Conservation (phyloP, 225 moss, liverwort and hornwort species). For the Marchantia paleacea region DNA sequence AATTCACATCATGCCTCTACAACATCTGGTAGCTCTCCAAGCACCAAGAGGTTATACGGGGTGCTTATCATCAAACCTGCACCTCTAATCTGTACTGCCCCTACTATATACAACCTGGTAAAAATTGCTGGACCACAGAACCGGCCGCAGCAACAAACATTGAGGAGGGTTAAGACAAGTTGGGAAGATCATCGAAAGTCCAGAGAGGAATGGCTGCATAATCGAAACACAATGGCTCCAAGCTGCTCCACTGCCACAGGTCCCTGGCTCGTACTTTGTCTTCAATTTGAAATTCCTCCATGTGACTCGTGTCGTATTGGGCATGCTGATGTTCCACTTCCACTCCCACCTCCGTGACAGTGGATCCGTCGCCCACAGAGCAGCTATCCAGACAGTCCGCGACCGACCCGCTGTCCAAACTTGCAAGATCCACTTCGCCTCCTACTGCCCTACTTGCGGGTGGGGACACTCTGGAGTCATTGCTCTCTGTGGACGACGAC, state of each 20-base stretch:
- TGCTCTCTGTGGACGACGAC: conserved; percentile 27
- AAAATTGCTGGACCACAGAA: not conserved
- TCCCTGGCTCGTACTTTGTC: conserved; percentile 10
- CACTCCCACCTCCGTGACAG: not conserved
- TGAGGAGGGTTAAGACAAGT: not conserved
- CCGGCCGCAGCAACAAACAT: not conserved
- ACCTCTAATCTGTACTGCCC: not conserved
- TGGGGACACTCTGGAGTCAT: not conserved
- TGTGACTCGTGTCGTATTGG: not conserved
- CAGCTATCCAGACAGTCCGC: not conserved
- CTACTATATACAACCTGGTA: not conserved
- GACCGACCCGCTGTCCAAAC: not conserved
- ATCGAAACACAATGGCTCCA: conserved; percentile 26
- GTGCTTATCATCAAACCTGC: conserved; percentile 17
- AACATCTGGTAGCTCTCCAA: conserved; percentile 10
- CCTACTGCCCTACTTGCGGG: conserved; percentile 2
- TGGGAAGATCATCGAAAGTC: conserved; percentile 35
- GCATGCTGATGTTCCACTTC: not conserved
- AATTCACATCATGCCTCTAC: conserved; percentile 6
- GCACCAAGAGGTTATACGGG: conserved; percentile 3
- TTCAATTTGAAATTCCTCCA: not conserved
- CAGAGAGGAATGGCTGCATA: conserved; percentile 32
- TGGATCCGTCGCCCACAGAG: not conserved
- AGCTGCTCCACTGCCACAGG: conserved; percentile 28
- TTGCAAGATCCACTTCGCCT: not conserved